Conservation (phyloP, 73 alveolate genomes). For the Uronychia binucleata region DNA sequence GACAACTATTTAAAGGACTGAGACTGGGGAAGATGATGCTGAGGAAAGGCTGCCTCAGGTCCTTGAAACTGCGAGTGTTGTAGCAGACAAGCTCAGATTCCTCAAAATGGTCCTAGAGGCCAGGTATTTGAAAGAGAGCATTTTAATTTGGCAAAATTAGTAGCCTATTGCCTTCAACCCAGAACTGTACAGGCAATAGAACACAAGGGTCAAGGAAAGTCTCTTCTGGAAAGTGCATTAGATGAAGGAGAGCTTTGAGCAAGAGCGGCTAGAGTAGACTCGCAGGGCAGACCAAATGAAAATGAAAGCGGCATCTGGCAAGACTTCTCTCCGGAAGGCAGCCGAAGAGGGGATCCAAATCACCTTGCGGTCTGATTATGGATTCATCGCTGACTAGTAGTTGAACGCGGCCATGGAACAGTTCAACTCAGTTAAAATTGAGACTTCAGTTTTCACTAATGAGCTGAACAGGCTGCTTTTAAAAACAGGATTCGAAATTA, state of each 20-base stretch:
- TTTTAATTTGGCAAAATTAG: neutral
- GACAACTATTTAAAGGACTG: too few relatives aligned
- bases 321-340: too few relatives aligned
- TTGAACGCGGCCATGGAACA: slow-evolving; percentile 8
- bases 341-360: too few relatives aligned
- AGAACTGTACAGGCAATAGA: neutral
- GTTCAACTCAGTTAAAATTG: slow-evolving; percentile 33
- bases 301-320: neutral
- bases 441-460: slow-evolving; percentile 36
- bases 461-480: slow-evolving; percentile 38
- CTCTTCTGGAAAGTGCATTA: neutral
- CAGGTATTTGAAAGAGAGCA: neutral
- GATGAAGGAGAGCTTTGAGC: neutral
- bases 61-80: too few relatives aligned
- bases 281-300: slow-evolving; percentile 4
- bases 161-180: neutral
- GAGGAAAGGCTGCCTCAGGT: too few relatives aligned
- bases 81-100: too few relatives aligned
- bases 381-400: too few relatives aligned
- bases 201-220: neutral
- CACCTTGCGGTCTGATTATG: too few relatives aligned
- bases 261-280: too few relatives aligned
- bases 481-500: slow-evolving; percentile 23
- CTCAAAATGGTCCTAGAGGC: neutral
- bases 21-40: too few relatives aligned